Percentiles rank a stretch among this genome's conserved stretches.
Conservation (phyloP, 352 stramenopile genomes). For the Phytopythium kandeliae region DNA sequence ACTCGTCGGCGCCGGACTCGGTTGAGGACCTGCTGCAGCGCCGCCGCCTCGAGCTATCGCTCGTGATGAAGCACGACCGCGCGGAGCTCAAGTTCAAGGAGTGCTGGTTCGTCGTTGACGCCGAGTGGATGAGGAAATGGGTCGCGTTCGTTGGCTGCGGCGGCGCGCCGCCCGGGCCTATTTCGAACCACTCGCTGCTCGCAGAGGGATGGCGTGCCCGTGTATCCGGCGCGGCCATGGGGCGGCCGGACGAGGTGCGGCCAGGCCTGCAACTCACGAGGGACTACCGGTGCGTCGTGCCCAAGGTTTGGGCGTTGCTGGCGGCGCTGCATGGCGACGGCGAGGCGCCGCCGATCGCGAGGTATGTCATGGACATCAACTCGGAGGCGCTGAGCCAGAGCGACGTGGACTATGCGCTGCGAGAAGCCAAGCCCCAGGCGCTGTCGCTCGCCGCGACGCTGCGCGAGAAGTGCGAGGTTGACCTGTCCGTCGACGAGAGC, state of each 20-base stretch:
- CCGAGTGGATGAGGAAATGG: constrained; percentile 63
- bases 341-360: constrained; percentile 32
- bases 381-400: constrained; percentile 11
- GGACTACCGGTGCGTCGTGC: constrained; percentile 65
- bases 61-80: constrained; percentile 63
- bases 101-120: constrained; percentile 71
- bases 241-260: constrained; percentile 34
- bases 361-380: constrained; percentile 18
- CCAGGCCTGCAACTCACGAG: constrained; percentile 33
- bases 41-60: constrained; percentile 52
- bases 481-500: constrained; percentile 1
- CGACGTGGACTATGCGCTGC: constrained; percentile 16
- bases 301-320: constrained; percentile 73
- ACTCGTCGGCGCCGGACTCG: constrained; percentile 13
- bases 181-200: constrained; percentile 61
- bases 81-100: constrained; percentile 45
- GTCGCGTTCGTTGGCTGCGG: constrained; percentile 43
- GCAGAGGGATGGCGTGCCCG: constrained; percentile 26
- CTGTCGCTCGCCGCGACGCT: constrained; percentile 22
- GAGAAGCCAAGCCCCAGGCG: constrained; percentile 24
- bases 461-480: constrained; percentile 34
- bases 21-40: constrained; percentile 49
- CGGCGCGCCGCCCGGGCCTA: constrained; percentile 46
- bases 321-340: constrained; percentile 49
- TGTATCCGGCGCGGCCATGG: constrained; percentile 10